Evolutionary conservation across 2,329 filamentous ascomycete species (phyloP).

Genomic region (Stagonosporopsis vannaccii): DNA sequence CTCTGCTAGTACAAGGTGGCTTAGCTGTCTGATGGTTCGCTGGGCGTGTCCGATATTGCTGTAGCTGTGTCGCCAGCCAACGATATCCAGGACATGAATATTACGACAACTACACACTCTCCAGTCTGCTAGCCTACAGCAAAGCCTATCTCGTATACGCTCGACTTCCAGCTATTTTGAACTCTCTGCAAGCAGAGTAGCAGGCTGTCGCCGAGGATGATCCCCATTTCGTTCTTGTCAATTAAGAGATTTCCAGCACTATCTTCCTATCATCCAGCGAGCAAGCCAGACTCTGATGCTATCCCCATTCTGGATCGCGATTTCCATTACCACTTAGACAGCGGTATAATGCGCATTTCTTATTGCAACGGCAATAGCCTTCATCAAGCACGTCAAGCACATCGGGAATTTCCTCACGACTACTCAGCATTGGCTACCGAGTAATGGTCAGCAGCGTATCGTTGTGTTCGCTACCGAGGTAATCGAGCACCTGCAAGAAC

Average conservation of each 20-base stretch:
- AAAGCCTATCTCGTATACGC: constrained; percentile 22
- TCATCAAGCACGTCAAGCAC: constrained; percentile 9
- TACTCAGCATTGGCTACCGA: constrained; percentile 2
- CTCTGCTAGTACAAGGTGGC: not conserved
- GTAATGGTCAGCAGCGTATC: constrained; percentile 1
- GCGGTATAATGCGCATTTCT: constrained; percentile 14
- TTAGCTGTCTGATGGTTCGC: constrained; percentile 12
- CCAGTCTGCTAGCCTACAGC: constrained; percentile 17
- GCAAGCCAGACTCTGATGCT: constrained; percentile 15
- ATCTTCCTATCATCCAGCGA: constrained; percentile 24
- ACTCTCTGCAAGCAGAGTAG: not conserved
- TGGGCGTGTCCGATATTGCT: constrained; percentile 8
- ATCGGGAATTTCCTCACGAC: constrained; percentile 2
- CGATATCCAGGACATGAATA: constrained; percentile 19
- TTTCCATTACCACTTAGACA: constrained; percentile 8
- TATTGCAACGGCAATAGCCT: constrained; percentile 10
- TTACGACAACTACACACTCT: constrained; percentile 13
- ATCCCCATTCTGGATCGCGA: constrained; percentile 20
- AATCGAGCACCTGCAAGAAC: not conserved
- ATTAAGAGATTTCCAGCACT: constrained; percentile 8
- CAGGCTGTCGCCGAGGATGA: not conserved
- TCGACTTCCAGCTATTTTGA: constrained; percentile 6
- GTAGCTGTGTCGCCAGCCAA: constrained; percentile 12
- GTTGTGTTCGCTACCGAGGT: constrained; percentile 9
- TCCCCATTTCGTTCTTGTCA: not conserved